Evolutionary conservation across 345 rosid genomes (phyloP).

Genomic region (Salix purpurea): DNA sequence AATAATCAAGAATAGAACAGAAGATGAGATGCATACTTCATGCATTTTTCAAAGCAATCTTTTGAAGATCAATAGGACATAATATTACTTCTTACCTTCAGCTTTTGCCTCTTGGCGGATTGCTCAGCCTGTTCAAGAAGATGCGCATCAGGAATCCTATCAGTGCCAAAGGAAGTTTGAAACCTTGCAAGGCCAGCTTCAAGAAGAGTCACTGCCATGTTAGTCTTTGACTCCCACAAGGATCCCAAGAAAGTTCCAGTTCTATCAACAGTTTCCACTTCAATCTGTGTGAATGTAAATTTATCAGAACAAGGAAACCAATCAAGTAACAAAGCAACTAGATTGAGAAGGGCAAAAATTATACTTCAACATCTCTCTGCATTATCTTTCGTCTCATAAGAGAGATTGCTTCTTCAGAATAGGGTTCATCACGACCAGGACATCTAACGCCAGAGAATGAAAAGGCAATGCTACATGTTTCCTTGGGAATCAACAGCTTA

Average conservation of each 20-base stretch:
- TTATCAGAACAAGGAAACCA: constrained; percentile 4
- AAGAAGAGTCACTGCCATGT: constrained; percentile 64
- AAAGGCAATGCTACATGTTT: constrained; percentile 91
- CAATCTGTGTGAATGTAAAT: constrained; percentile 47
- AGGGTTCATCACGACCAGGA: constrained; percentile 89
- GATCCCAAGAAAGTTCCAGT: constrained; percentile 96
- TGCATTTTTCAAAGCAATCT: not conserved
- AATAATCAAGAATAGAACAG: not conserved
- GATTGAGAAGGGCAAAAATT: not conserved
- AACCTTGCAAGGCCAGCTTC: constrained; percentile 93
- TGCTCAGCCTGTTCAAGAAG: constrained; percentile 84
- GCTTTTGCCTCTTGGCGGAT: constrained; percentile 78
- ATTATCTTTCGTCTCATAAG: constrained; percentile 88
- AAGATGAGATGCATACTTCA: not conserved
- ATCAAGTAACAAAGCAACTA: constrained; percentile 1
- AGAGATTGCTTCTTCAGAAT: constrained; percentile 90
- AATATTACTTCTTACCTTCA: constrained; percentile 52
- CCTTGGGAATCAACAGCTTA: constrained; percentile 88
- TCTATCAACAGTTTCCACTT: constrained; percentile 91
- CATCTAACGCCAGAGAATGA: constrained; percentile 98
- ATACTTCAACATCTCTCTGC: constrained; percentile 97
- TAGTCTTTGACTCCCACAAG: constrained; percentile 82
- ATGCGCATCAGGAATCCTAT: constrained; percentile 73
- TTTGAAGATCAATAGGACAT: not conserved
- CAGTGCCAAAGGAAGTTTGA: constrained; percentile 79